Evolutionary conservation across 2,329 filamentous ascomycete species (phyloP), one percentile per base, ranked within the genome.

Genomic region (Talaromyces sp.): DNA sequence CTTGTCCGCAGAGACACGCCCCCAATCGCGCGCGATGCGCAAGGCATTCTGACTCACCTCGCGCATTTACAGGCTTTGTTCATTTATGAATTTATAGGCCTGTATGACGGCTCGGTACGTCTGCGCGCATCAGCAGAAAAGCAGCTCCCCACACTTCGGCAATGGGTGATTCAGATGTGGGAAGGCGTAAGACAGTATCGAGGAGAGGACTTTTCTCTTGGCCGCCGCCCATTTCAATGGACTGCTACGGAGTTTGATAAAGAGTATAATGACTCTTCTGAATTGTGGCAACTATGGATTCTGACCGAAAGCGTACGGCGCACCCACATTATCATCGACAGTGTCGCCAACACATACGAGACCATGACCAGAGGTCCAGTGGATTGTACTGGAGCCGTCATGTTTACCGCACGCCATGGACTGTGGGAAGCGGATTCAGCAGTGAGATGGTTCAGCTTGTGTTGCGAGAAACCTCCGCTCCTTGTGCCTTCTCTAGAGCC

Each of bases 211-310:
- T 50, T 28, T 23, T 50, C 46, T 31, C 46, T 50, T 16, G 46
- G 46, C 25, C 46, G 23, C 6, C 46, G 46, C 28, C 46, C 46
- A 28, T 23, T 50, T 50, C 23, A 57, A 57, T 40, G 31, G 35
- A 39, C 54, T 14, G 23, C 54, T 23, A 25, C 33, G 3, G 18
- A 57, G n/a, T 40, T 40, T 16, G 54, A 37, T 35, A 40, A 21
- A 39, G 54, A 57, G 25, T 57, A 57, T 39, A 33, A 57, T n/a
- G 37, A 25, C 6, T 57, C 54, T 37, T 57, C 54, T 1, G 54
- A 57, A 37, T 39, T 57, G 16, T 61, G 60, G 60, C 52, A 44
- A 12, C 16, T 44, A 61, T 61, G 60, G 60, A 28, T 61, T 33
- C 42, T 61, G 31, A 40, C 50, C 18, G 60, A 61, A 25, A 61